These are phyloP conservation scores for Peribolospora baueri DNA, from an alignment of 768 basidiomycete species.

Conservation along the genomic window DNA sequence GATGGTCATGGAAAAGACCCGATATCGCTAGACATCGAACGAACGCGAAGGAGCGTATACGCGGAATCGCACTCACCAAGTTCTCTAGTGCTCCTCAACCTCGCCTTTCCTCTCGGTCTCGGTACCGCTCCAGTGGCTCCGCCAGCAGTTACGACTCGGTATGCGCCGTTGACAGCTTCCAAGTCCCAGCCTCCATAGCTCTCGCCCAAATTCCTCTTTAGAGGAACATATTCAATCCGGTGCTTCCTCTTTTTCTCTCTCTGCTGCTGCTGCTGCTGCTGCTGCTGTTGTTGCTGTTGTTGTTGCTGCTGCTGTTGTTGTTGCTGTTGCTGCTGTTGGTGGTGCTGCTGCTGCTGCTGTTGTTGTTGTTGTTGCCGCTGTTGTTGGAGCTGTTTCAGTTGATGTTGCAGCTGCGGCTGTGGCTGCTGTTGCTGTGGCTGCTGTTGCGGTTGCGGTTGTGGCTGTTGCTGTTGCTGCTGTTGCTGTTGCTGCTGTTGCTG, in stretches of 20 bases:
- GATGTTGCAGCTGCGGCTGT: neutral
- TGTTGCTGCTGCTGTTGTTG: neutral
- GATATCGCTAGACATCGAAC: too few species aligned
- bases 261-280: neutral
- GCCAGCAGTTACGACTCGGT: slow-evolving; percentile 9
- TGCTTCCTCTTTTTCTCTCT: neutral
- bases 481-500: neutral
- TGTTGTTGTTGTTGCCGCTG: neutral
- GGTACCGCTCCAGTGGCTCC: slow-evolving; percentile 3
- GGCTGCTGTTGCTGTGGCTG: neutral
- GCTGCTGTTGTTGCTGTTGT: neutral
- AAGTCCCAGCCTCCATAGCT: too few species aligned
- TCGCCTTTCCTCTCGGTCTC: slow-evolving; percentile 2
- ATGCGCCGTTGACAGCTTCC: neutral
- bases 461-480: neutral
- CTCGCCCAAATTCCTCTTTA: slow-evolving; percentile 6
- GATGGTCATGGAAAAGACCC: too few species aligned
- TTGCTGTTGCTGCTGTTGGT: neutral
- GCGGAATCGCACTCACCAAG: slow-evolving; percentile 4
- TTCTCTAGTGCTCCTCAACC: slow-evolving; percentile 5
- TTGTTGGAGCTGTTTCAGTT: neutral
- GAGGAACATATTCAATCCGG: neutral
- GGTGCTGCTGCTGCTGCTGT: slow-evolving; percentile 1
- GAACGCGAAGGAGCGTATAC: too few species aligned
- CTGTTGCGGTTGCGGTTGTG: neutral